Conservation (phyloP, 352 stramenopile species). For the Peronospora destructor region DNA sequence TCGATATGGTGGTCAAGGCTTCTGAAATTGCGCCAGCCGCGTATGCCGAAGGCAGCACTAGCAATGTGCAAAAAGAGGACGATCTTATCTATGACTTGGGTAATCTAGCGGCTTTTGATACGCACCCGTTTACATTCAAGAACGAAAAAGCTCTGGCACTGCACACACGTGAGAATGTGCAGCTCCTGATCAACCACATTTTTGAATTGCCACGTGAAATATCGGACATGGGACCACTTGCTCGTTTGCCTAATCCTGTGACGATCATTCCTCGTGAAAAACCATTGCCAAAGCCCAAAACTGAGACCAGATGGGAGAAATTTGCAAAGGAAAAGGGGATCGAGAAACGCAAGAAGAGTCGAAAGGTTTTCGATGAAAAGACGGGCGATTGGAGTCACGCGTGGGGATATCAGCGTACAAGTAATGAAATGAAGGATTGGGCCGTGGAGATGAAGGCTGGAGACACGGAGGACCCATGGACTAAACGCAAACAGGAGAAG, state of each 20-base stretch:
- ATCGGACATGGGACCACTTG: conserved; percentile 90
- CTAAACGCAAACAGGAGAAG: conserved; percentile 90
- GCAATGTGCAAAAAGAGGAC: conserved; percentile 71
- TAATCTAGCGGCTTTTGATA: conserved; percentile 86
- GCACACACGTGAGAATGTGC: conserved; percentile 88
- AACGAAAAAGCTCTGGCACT: conserved; percentile 87
- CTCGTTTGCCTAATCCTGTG: conserved; percentile 57
- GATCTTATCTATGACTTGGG: conserved; percentile 86
- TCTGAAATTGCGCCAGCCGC: conserved; percentile 76
- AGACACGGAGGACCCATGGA: conserved; percentile 92
- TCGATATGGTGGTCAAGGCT: conserved; percentile 62
- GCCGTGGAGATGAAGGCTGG: conserved; percentile 92
- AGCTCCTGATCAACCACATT: conserved; percentile 90
- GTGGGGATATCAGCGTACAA: conserved; percentile 88
- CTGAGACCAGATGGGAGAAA: conserved; percentile 98
- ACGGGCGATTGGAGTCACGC: conserved; percentile 90
- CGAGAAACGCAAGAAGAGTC: conserved; percentile 92
- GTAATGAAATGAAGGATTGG: conserved; percentile 88
- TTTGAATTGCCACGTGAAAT: conserved; percentile 88
- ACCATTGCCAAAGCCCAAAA: conserved; percentile 88
- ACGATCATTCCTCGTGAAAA: conserved; percentile 84
- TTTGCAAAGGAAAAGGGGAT: conserved; percentile 98
- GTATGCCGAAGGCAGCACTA: conserved; percentile 54
- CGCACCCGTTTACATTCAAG: conserved; percentile 75
- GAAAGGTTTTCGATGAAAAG: conserved; percentile 95